Evolutionary conservation across 192 early-diverging fungal species (phyloP).

Genomic region (Backusella australiensis): DNA sequence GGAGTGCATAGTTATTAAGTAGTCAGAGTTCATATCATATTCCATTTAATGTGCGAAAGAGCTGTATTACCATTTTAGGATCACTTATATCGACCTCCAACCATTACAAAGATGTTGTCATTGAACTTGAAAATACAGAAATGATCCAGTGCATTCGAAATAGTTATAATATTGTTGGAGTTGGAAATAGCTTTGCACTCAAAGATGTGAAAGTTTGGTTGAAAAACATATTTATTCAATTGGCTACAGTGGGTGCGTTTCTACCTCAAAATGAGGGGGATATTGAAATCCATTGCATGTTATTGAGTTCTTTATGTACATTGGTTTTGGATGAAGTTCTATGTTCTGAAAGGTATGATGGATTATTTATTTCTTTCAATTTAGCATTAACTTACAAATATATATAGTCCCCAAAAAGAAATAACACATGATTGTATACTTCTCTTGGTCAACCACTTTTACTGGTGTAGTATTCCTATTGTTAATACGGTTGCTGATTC

Average conservation of each 20-base stretch:
- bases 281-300: conserved; percentile 42
- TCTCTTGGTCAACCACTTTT: conserved; percentile 64
- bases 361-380: neutral
- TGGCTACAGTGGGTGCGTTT: conserved; percentile 23
- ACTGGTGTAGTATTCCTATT: conserved; percentile 54
- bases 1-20: conserved; percentile 35
- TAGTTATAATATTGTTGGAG: neutral
- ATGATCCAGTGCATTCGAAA: conserved; percentile 8
- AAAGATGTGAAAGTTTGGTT: conserved; percentile 34
- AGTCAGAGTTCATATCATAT: conserved; percentile 29
- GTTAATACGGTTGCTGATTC: conserved; percentile 66
- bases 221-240: conserved; percentile 29
- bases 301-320: conserved; percentile 33
- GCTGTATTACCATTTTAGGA: conserved; percentile 46
- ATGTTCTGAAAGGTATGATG: conserved; percentile 20
- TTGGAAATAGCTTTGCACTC: neutral
- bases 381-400: neutral
- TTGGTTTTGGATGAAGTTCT: conserved; percentile 39
- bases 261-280: conserved; percentile 18
- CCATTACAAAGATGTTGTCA: conserved; percentile 21
- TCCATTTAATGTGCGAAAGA: conserved; percentile 41
- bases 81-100: conserved; percentile 39
- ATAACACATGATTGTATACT: conserved; percentile 60
- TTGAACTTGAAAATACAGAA: neutral
- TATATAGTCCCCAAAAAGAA: conserved; percentile 31